Percentiles rank a stretch among this genome's conserved stretches.
Conservation (phyloP, 768 basidiomycete species). For the Lyophyllum decastes region DNA sequence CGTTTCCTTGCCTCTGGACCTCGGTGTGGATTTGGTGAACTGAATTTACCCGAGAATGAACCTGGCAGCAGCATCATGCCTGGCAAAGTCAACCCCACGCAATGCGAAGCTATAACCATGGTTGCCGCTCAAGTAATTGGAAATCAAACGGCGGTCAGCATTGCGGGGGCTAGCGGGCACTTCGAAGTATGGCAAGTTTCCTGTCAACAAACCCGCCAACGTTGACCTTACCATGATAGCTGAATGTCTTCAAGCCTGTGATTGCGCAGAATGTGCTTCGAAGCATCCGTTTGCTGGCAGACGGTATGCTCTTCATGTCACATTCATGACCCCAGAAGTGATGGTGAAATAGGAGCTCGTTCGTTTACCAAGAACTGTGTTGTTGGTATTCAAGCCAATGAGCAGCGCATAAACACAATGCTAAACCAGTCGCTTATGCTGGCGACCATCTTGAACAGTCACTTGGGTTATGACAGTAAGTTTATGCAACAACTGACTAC, state of each 20-base stretch:
- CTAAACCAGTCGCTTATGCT: slow-evolving; percentile 97
- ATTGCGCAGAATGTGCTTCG: slow-evolving; percentile 98
- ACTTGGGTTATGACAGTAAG: slow-evolving; percentile 96
- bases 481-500: slow-evolving; percentile 14
- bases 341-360: slow-evolving; percentile 59
- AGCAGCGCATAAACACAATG: slow-evolving; percentile 85
- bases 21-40: slow-evolving; percentile 94
- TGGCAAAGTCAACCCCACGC: slow-evolving; percentile 99
- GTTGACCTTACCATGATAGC: slow-evolving; percentile 38
- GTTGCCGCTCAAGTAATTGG: slow-evolving; percentile 98
- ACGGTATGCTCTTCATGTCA: slow-evolving; percentile 55
- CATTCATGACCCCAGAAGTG: slow-evolving; percentile 10
- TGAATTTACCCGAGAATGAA: slow-evolving; percentile 95
- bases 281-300: slow-evolving; percentile 90
- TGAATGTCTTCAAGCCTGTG: slow-evolving; percentile 99
- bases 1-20: slow-evolving; percentile 97
- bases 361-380: slow-evolving; percentile 98
- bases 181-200: slow-evolving; percentile 73
- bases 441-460: slow-evolving; percentile 94
- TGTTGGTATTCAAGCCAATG: slow-evolving; percentile 94
- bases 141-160: slow-evolving; percentile 89
- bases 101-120: slow-evolving; percentile 99
- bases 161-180: slow-evolving; percentile 94
- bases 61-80: slow-evolving; percentile 99
- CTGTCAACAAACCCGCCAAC: background rate